A percentile compares a stretch with the other conserved stretches of the same genome.
phyloP scores from a whole-genome alignment of 441 rosid genomes.

The Populus tomentosa region DNA sequence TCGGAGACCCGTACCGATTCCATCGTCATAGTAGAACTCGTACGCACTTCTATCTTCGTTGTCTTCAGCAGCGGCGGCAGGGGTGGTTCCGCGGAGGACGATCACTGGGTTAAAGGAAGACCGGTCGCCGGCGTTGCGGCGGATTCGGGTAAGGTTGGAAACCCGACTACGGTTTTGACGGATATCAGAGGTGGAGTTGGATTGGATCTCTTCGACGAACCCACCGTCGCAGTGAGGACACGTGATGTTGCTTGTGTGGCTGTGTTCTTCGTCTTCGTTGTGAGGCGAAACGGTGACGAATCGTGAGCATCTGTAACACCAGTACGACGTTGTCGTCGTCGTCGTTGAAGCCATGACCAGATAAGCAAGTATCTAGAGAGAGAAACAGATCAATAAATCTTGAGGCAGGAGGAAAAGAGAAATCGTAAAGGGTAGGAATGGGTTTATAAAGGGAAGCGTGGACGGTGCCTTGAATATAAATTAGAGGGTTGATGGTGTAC shows the following conservation, averaged over 20 bases:
- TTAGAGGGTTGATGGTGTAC: too few relatives aligned
- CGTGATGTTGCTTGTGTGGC: background rate
- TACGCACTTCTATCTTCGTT: slow-evolving; percentile 31
- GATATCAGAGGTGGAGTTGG: slow-evolving; percentile 20
- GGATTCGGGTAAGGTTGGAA: slow-evolving; percentile 24
- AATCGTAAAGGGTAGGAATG: background rate
- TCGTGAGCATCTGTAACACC: slow-evolving; percentile 79
- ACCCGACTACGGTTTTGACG: slow-evolving; percentile 29
- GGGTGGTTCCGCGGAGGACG: slow-evolving; percentile 50
- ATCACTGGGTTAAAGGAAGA: slow-evolving; percentile 70
- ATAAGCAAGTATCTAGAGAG: slow-evolving; percentile 5
- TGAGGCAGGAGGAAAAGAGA: background rate
- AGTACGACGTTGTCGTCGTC: slow-evolving; percentile 47
- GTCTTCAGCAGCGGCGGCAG: slow-evolving; percentile 23
- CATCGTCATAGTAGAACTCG: slow-evolving; percentile 65
- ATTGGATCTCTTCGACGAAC: slow-evolving; percentile 60
- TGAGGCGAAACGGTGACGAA: slow-evolving; percentile 35
- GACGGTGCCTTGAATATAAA: too few relatives aligned
- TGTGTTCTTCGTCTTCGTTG: background rate
- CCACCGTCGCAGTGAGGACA: slow-evolving; percentile 75
- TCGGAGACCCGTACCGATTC: slow-evolving; percentile 61
- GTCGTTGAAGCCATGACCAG: slow-evolving; percentile 28
- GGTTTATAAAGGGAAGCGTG: background rate
- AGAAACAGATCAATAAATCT: background rate
- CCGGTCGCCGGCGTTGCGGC: slow-evolving; percentile 36